Percentiles rank a stretch among this genome's conserved stretches.
These are phyloP conservation scores for Emmonsiellopsis sp. DNA, from an alignment of 2,329 filamentous ascomycete genomes.

Conservation along the genomic window DNA sequence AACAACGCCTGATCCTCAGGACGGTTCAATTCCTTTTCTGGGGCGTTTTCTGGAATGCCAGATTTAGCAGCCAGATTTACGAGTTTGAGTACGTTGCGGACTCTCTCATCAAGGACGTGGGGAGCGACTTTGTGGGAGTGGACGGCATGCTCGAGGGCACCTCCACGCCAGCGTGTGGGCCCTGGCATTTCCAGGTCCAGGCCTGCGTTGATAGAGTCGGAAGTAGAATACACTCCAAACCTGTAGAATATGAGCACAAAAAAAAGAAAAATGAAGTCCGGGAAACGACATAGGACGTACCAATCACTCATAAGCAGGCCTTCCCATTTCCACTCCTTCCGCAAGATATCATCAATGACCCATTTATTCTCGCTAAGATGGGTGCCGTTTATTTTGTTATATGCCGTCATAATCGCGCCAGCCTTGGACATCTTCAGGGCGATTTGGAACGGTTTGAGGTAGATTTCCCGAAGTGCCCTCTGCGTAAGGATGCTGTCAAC, in stretches of 20 bases:
- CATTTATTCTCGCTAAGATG: constrained; percentile 35
- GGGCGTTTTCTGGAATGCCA: constrained; percentile 45
- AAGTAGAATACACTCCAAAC: constrained; percentile 39
- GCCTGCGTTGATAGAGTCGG: constrained; percentile 35
- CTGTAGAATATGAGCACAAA: constrained; percentile 13
- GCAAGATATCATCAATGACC: constrained; percentile 34
- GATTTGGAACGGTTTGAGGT: constrained; percentile 55
- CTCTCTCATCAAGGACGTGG: constrained; percentile 49
- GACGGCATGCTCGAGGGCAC: constrained; percentile 33
- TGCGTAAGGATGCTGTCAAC: constrained; percentile 37
- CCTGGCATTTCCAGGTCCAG: constrained; percentile 41
- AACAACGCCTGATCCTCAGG: constrained; percentile 55
- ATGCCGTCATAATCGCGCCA: constrained; percentile 50
- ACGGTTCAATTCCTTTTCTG: constrained; percentile 48
- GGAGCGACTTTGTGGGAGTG: constrained; percentile 48
- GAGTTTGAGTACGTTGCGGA: constrained; percentile 48
- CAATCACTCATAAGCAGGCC: constrained; percentile 39
- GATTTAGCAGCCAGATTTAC: constrained; percentile 48
- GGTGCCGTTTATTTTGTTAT: constrained; percentile 47
- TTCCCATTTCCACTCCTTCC: constrained; percentile 39
- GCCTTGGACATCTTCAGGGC: constrained; percentile 47
- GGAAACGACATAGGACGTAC: constrained; percentile 15
- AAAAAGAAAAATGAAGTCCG: no score
- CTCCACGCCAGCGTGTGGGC: constrained; percentile 34
- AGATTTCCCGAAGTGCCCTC: constrained; percentile 52